A percentile compares a stretch with the other conserved stretches of the same genome.
Evolutionary conservation across 2,329 filamentous ascomycete genomes (phyloP).

Genomic region (Verticillium tricorpus): DNA sequence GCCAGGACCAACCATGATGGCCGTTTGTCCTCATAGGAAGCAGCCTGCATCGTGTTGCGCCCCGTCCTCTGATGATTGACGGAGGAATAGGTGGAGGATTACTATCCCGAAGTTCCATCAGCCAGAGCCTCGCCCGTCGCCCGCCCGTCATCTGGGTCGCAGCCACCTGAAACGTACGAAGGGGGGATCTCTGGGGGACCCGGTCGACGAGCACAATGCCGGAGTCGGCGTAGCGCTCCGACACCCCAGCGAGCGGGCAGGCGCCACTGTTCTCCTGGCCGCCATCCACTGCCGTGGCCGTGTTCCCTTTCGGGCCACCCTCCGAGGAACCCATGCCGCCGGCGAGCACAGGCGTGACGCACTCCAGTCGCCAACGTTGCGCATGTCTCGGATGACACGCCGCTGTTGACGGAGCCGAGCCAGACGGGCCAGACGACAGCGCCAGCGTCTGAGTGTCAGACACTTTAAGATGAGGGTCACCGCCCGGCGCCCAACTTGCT

Average conservation of each 20-base stretch:
- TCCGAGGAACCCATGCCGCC: neutral
- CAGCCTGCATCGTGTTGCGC: too few relatives aligned
- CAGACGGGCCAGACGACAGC: neutral
- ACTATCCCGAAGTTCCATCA: neutral
- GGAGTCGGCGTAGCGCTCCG: neutral
- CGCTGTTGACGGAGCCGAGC: neutral
- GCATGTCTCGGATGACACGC: neutral
- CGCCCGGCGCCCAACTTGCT: neutral
- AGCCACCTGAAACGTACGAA: constrained; percentile 1
- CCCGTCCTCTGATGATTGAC: neutral
- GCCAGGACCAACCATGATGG: too few relatives aligned
- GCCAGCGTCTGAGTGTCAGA: neutral
- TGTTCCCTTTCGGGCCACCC: neutral
- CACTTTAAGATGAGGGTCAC: neutral
- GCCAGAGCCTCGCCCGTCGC: neutral
- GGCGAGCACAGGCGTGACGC: neutral
- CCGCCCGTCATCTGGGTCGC: neutral
- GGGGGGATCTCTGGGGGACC: neutral
- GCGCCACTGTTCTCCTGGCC: neutral
- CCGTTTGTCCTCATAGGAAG: too few relatives aligned
- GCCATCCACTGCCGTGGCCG: neutral
- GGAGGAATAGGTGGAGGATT: neutral
- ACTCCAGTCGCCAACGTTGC: neutral
- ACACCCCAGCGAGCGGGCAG: neutral
- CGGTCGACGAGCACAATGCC: neutral